Evolutionary conservation across 2,329 filamentous ascomycete genomes (phyloP).

Genomic region (Fusarium marasasianum): DNA sequence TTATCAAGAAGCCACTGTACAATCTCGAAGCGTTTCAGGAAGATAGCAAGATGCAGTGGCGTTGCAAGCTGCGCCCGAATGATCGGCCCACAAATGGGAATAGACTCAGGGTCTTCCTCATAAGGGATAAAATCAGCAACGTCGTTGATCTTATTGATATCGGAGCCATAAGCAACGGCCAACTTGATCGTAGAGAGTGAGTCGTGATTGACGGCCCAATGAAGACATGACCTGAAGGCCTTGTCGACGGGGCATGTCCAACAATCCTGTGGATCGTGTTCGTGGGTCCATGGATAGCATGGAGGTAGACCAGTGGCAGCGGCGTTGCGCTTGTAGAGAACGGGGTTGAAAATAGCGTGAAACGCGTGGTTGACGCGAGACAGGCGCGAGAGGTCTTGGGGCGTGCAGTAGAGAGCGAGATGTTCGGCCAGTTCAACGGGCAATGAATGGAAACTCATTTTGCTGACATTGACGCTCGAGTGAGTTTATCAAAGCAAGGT

Average conservation of each 20-base stretch:
- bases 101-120: background rate
- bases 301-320: background rate
- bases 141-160: background rate
- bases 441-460: background rate
- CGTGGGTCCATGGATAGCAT: background rate
- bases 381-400: background rate
- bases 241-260: accelerated
- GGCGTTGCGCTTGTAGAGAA: background rate
- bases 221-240: background rate
- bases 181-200: background rate
- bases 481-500: accelerated
- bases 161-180: background rate
- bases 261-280: background rate
- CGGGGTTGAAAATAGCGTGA: background rate
- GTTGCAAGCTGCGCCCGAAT: background rate
- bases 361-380: background rate
- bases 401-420: background rate
- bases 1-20: background rate
- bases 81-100: background rate
- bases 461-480: accelerated
- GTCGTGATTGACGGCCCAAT: background rate
- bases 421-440: background rate
- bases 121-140: background rate
- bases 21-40: background rate
- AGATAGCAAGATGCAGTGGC: background rate